Evolutionary conservation across 805 yeast species (phyloP).

Genomic region (Candida hispaniensis): DNA sequence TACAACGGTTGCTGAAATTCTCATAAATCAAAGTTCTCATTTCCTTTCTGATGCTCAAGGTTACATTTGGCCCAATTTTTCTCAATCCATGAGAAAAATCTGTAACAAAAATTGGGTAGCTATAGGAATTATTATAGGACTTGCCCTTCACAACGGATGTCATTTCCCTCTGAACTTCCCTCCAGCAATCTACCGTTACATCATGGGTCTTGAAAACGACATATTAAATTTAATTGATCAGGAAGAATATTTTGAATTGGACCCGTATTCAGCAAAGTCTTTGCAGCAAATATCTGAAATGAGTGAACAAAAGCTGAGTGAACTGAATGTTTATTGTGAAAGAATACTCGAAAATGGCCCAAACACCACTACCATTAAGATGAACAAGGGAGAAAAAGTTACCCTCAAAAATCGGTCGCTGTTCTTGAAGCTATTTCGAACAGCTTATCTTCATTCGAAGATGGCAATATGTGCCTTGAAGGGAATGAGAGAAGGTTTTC

Average conservation of each 20-base stretch:
- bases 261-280: conserved; percentile 20
- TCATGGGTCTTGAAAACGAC: conserved; percentile 9
- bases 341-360: too few species aligned
- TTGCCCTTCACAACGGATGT: conserved; percentile 28
- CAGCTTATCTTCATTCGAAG: background rate
- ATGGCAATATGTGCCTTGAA: conserved; percentile 1
- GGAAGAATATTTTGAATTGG: conserved; percentile 20
- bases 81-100: too few species aligned
- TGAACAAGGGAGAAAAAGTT: background rate
- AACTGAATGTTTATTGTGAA: background rate
- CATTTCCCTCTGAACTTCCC: conserved; percentile 24
- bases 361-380: conserved; percentile 1
- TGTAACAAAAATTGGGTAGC: conserved; percentile 6
- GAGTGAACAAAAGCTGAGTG: conserved; percentile 9
- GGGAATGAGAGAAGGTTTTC: too few species aligned
- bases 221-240: conserved; percentile 1
- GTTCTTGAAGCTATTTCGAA: conserved; percentile 1
- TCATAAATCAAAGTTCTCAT: too few species aligned
- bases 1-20: too few species aligned
- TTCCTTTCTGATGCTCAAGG: too few species aligned
- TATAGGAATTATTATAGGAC: conserved; percentile 22
- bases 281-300: conserved; percentile 15
- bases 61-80: too few species aligned
- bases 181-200: conserved; percentile 22
- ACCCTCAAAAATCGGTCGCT: background rate